phyloP scores from a whole-genome alignment of 805 yeast genomes.

The Metschnikowia baotianmanensis region DNA sequence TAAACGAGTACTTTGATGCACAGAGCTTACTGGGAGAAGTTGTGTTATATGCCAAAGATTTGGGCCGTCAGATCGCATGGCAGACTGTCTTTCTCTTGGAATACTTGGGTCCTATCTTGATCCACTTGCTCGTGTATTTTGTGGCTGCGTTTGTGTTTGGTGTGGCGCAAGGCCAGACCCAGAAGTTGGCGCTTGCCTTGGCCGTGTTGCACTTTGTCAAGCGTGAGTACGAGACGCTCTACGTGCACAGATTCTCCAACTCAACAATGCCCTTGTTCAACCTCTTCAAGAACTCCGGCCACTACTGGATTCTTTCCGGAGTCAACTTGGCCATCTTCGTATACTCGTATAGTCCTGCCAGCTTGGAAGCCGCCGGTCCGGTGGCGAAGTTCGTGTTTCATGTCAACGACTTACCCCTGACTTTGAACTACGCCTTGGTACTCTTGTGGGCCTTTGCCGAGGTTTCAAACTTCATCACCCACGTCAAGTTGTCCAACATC shows the following conservation, averaged over 20 bases:
- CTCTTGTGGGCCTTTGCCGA: slow-evolving; percentile 60
- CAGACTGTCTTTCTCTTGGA: slow-evolving; percentile 84
- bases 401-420: slow-evolving; percentile 40
- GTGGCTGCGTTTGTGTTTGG: slow-evolving; percentile 11
- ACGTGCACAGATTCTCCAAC: slow-evolving; percentile 80
- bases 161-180: slow-evolving; percentile 43
- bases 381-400: slow-evolving; percentile 39
- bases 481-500: slow-evolving; percentile 59
- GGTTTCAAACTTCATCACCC: slow-evolving; percentile 69
- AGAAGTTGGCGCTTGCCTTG: slow-evolving; percentile 51
- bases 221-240: slow-evolving; percentile 84
- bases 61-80: slow-evolving; percentile 94
- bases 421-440: slow-evolving; percentile 31
- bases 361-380: slow-evolving; percentile 17
- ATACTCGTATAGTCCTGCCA: slow-evolving; percentile 29
- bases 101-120: slow-evolving; percentile 82
- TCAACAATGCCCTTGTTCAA: slow-evolving; percentile 91
- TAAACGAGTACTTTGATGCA: slow-evolving; percentile 32
- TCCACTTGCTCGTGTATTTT: slow-evolving; percentile 69
- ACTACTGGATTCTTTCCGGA: slow-evolving; percentile 94
- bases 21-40: slow-evolving; percentile 42
- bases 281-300: slow-evolving; percentile 83
- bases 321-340: slow-evolving; percentile 48
- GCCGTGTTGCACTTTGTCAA: slow-evolving; percentile 76
- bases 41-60: slow-evolving; percentile 70